Base-by-base conservation (phyloP, 176 grass and related monocot genomes). In the Chrysopogon serrulatus region DNA sequence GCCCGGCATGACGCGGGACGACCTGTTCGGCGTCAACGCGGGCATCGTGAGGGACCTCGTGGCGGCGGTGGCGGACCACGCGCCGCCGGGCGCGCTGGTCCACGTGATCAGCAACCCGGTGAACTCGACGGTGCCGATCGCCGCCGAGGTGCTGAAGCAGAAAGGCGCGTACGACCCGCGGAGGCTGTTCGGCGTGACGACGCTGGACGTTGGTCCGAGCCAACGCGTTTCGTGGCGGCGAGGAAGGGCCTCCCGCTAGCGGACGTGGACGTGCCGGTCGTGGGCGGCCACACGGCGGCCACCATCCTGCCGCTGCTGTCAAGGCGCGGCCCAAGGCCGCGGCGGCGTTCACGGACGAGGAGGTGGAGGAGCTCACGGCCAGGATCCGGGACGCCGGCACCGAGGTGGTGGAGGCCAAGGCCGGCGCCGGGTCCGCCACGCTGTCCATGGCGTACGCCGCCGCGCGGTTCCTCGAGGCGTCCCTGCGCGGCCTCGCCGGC, bases 161-260 rank as follows among this genome's bases (percentile, higher is more conserved):
- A 84, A 86, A 71, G 90, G 87, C 41, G 83, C 70, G 53, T 84
- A 92, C 47, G 80, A 92, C 34, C 74, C 74, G 8, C 69, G 78
- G 69, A 92, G 72, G 80, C 87, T 92, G 30, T 84, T 92, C 49
- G 90, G 90, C 59, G 83, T 92, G 3, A 92, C 87, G 48, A 81
- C 90, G 18, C 84, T 89, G 2, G 87, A 77, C 85, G 86, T 89
- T 89, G 18, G 87, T 92, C 33, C 82, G 90, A 40, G 87, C 90
- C 33, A 90, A 84, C 48, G 74, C 84, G 21, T 81, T 81, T 86
- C 39, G 76, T 89, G 48, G 84, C 86, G 23, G 79, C 68, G 62
- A 66, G 60, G 69, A 92, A 81, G 53, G 42, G 51, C 42, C 87
- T 92, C 45, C 85, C 47, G 8, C 69, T 92, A 6, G 78, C 88